These are phyloP conservation scores for Penicillium sp. DNA, from an alignment of 2,329 filamentous ascomycete species.

Conservation along the genomic window DNA sequence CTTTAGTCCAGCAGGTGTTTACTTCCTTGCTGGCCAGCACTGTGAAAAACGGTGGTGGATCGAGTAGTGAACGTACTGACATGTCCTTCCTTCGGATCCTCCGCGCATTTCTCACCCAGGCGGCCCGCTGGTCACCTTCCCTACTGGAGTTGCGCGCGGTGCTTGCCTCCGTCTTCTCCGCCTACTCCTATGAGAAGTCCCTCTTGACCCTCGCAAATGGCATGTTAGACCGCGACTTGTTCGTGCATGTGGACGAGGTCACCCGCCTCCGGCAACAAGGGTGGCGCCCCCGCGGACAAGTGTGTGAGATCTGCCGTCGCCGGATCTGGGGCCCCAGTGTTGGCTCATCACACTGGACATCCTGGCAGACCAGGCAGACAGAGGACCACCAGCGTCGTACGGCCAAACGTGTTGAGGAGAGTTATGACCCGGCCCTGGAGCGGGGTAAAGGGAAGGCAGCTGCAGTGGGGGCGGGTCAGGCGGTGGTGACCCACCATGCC, in stretches of 20 bases:
- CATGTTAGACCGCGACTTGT: conserved; percentile 84
- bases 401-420: conserved; percentile 29
- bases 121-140: conserved; percentile 77
- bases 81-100: conserved; percentile 85
- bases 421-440: conserved; percentile 27
- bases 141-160: conserved; percentile 84
- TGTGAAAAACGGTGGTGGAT: conserved; percentile 48
- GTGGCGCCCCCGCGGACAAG: conserved; percentile 83
- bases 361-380: conserved; percentile 67
- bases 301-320: conserved; percentile 81
- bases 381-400: conserved; percentile 33
- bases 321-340: conserved; percentile 88
- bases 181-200: conserved; percentile 92
- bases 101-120: conserved; percentile 81
- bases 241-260: conserved; percentile 75
- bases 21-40: conserved; percentile 80
- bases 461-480: conserved; percentile 24
- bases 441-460: conserved; percentile 43
- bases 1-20: conserved; percentile 85
- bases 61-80: conserved; percentile 48
- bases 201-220: conserved; percentile 82
- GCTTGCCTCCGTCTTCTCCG: conserved; percentile 85
- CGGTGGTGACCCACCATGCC: conserved; percentile 10
- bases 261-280: conserved; percentile 75
- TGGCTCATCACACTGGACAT: conserved; percentile 72